Conservation (phyloP, 108 stramenopile genomes). For the Cylindrotheca fusiformis region DNA sequence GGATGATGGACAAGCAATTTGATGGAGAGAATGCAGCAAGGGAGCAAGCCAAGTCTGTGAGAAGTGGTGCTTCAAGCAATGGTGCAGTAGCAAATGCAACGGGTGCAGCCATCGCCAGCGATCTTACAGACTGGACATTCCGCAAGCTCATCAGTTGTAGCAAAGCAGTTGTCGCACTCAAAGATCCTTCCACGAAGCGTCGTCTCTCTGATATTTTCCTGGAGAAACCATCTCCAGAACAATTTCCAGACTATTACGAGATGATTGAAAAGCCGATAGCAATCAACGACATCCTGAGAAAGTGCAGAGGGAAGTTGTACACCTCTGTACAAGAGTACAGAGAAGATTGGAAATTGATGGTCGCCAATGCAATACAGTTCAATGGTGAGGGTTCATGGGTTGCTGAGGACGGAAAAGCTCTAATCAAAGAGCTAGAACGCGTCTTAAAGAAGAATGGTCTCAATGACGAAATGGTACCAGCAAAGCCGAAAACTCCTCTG, state of each 20-base stretch:
- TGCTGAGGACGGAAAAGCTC: constrained; percentile 54
- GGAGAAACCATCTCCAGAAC: constrained; percentile 82
- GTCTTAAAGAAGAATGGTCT: constrained; percentile 80
- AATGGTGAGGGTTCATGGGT: constrained; percentile 88
- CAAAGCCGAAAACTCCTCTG: constrained; percentile 30
- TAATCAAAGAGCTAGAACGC: constrained; percentile 74
- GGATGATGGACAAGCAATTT: constrained; percentile 85
- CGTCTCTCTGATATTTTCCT: constrained; percentile 79
- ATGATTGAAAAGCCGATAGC: constrained; percentile 80
- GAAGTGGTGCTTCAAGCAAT: constrained; percentile 37
- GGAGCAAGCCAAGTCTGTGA: constrained; percentile 28
- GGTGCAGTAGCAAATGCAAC: constrained; percentile 19
- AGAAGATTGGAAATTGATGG: constrained; percentile 80
- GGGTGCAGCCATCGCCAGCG: constrained; percentile 15
- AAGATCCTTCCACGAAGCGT: constrained; percentile 76
- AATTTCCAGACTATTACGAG: constrained; percentile 84
- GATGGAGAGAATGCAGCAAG: constrained; percentile 46
- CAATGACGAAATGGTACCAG: constrained; percentile 24
- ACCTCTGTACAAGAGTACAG: constrained; percentile 52
- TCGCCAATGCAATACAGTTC: constrained; percentile 76
- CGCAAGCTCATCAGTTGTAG: constrained; percentile 74
- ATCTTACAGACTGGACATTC: constrained; percentile 61
- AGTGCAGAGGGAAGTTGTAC: constrained; percentile 73
- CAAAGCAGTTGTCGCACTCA: constrained; percentile 72
- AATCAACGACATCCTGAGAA: constrained; percentile 85